A percentile compares a stretch with the other conserved stretches of the same genome.
Conservation (phyloP, 148 eudicot genomes). For the Vaccinium corymbosum region DNA sequence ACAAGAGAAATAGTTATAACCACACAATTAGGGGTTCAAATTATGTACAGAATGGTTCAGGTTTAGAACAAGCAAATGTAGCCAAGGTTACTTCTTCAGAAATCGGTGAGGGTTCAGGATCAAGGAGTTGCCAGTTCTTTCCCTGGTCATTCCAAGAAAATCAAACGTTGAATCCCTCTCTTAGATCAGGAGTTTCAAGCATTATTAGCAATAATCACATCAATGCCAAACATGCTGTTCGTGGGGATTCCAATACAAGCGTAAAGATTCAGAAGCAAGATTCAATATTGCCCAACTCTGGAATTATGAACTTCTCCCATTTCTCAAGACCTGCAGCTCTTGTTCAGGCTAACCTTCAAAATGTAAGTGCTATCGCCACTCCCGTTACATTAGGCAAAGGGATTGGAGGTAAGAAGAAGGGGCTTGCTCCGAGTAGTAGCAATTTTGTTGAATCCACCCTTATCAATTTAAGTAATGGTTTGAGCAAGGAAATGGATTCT, state of each 20-base stretch:
- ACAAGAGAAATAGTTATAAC: conserved; percentile 40
- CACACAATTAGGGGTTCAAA: conserved; percentile 24
- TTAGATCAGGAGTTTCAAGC: conserved; percentile 52
- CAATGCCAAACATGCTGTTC: conserved; percentile 28
- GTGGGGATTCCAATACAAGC: conserved; percentile 27
- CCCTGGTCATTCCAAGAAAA: conserved; percentile 39
- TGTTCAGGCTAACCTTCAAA: conserved; percentile 38
- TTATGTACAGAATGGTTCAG: conserved; percentile 19
- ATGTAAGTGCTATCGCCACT: conserved; percentile 11
- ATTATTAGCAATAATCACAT: conserved; percentile 30
- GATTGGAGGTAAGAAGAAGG: conserved; percentile 28
- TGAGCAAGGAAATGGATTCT: conserved; percentile 32
- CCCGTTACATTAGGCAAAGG: conserved; percentile 26
- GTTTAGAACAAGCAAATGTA: conserved; percentile 26
- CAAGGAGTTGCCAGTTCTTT: conserved; percentile 32
- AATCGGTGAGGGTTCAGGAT: conserved; percentile 23
- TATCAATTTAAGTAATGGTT: conserved; percentile 26
- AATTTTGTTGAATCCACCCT: conserved; percentile 26
- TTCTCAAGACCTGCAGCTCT: conserved; percentile 61
- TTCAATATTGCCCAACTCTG: conserved; percentile 41
- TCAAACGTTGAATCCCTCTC: conserved; percentile 25
- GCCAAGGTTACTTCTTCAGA: conserved; percentile 33
- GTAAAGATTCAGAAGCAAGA: conserved; percentile 44
- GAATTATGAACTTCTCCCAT: conserved; percentile 65
- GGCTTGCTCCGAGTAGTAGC: conserved; percentile 20